phyloP scores from a whole-genome alignment of 768 basidiomycete genomes.

The Russula ochroleuca region DNA sequence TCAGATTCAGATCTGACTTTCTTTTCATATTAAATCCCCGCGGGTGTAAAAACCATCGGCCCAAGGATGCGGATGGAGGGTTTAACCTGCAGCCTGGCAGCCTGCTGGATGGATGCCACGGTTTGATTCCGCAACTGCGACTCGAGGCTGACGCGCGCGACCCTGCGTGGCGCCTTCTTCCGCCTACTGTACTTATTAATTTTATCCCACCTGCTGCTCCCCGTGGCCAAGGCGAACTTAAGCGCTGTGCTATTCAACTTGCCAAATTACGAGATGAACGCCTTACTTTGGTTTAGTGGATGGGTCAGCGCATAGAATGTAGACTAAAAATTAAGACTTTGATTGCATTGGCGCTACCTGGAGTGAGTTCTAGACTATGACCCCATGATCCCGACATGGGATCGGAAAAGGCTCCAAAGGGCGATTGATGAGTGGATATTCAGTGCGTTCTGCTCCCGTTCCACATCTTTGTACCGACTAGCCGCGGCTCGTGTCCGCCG shows the following conservation, averaged over 20 bases:
- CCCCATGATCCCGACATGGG: slow-evolving; percentile 7
- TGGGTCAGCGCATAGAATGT: not conserved
- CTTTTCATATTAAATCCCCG: not conserved
- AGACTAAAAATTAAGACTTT: not conserved
- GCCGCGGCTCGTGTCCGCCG: slow-evolving; percentile 2
- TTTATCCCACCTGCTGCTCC: too few relatives aligned
- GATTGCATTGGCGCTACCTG: not conserved
- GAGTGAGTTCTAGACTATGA: not conserved
- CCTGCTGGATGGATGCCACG: not conserved
- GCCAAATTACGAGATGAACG: not conserved
- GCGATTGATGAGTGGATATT: not conserved
- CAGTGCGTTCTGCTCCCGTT: not conserved
- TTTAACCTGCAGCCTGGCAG: slow-evolving; percentile 3
- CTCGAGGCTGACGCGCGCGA: slow-evolving; percentile 9
- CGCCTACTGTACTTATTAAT: too few relatives aligned
- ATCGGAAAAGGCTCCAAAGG: not conserved
- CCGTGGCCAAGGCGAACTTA: not conserved
- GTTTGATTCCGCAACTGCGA: slow-evolving; percentile 4
- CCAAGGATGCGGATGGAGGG: not conserved
- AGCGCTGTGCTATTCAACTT: not conserved
- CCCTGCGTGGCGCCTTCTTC: not conserved
- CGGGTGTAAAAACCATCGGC: slow-evolving; percentile 6
- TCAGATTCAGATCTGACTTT: not conserved
- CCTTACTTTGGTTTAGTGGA: not conserved
- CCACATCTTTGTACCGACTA: not conserved